These are phyloP conservation scores for Triticum urartu DNA, from an alignment of 176 grass and related monocot species.

Conservation along the genomic window DNA sequence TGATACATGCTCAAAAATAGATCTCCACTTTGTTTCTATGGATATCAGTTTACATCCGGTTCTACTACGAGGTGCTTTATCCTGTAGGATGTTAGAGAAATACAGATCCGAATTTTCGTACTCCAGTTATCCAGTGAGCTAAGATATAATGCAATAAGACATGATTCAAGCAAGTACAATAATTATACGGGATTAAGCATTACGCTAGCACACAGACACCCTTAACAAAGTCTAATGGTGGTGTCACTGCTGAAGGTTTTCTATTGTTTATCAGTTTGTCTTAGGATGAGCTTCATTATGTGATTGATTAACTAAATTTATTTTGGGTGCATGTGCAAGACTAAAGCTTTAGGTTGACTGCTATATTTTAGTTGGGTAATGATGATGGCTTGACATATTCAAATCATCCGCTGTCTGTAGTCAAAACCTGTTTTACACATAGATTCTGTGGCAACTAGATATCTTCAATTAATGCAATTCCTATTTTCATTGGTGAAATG, in stretches of 20 bases:
- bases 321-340: not conserved
- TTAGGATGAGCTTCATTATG: not conserved
- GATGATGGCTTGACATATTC: constrained; percentile 20
- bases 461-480: constrained; percentile 1
- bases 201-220: not conserved
- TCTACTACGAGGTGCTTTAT: not conserved
- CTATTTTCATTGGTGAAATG: constrained; percentile 9
- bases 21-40: constrained; percentile 3
- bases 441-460: not conserved
- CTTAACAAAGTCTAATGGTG: constrained; percentile 17
- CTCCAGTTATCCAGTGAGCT: not conserved
- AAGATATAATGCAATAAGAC: not conserved
- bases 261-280: not conserved
- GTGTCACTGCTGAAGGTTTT: not conserved
- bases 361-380: not conserved
- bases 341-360: constrained; percentile 1
- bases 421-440: constrained; percentile 6
- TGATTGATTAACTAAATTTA: constrained; percentile 1
- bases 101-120: not conserved
- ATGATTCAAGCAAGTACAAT: not conserved
- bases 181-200: constrained; percentile 2
- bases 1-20: not conserved
- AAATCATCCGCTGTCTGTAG: not conserved
- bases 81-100: constrained; percentile 8
- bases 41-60: not conserved